Conservation (phyloP, 768 basidiomycete species). For the Amanita molliuscula region DNA sequence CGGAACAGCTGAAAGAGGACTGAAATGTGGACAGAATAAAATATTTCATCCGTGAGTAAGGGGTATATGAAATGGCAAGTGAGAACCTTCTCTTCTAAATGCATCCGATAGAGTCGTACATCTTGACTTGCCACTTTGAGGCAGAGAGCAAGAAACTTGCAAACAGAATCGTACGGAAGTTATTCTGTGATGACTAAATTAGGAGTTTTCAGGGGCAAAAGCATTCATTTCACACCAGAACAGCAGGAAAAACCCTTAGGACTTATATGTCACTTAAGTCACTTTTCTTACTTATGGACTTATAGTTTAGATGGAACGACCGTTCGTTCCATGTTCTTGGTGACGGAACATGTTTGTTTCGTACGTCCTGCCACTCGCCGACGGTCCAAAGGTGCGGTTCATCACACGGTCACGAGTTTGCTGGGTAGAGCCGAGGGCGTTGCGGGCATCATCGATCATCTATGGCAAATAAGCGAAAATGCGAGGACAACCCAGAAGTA, state of each 20-base stretch:
- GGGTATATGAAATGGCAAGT: constrained; percentile 31
- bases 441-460: no score
- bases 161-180: constrained; percentile 78
- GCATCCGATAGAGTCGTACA: constrained; percentile 73
- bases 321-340: no score
- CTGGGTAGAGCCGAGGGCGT: no score
- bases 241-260: no score
- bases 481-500: not conserved
- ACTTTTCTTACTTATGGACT: no score
- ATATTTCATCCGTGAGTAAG: not conserved
- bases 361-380: no score
- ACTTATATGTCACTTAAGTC: no score
- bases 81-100: constrained; percentile 78
- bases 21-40: not conserved
- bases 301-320: no score
- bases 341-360: no score
- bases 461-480: not conserved
- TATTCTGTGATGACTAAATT: not conserved
- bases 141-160: constrained; percentile 64
- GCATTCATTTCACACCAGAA: no score
- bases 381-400: no score
- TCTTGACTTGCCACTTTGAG: constrained; percentile 71
- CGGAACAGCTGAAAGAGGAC: not conserved
- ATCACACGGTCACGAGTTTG: no score
- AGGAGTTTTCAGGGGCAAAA: not conserved